These are phyloP conservation scores for Quercus tomentella DNA, from an alignment of 331 rosid species.

Conservation along the genomic window DNA sequence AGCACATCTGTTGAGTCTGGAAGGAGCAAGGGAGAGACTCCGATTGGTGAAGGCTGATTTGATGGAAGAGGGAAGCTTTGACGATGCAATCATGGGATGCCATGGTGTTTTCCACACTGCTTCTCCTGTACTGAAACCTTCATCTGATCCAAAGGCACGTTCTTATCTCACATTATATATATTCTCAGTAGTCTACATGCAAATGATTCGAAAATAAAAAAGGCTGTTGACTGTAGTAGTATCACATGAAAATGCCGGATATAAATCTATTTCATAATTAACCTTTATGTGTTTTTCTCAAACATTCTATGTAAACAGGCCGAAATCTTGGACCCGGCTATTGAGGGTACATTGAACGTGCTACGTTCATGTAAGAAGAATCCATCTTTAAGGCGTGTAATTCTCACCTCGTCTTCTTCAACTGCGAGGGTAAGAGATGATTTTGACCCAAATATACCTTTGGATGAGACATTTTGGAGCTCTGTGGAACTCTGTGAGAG, in stretches of 20 bases:
- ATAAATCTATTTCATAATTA: no score
- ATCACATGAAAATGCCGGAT: no score
- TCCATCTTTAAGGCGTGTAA: slow-evolving; percentile 51
- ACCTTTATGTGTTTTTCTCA: background rate
- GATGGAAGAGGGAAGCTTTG: slow-evolving; percentile 72
- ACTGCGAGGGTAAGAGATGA: slow-evolving; percentile 60
- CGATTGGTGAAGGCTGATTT: slow-evolving; percentile 63
- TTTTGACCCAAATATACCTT: slow-evolving; percentile 46
- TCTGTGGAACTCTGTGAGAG: slow-evolving; percentile 50
- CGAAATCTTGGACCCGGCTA: slow-evolving; percentile 67
- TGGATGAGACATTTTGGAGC: slow-evolving; percentile 83
- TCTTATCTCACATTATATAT: background rate
- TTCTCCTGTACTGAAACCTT: slow-evolving; percentile 67
- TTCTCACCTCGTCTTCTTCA: slow-evolving; percentile 89
- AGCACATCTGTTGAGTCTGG: slow-evolving; percentile 66
- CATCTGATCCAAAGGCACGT: slow-evolving; percentile 67
- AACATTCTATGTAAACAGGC: slow-evolving; percentile 26
- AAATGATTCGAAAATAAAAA: no score
- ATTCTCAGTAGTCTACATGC: background rate
- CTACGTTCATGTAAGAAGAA: slow-evolving; percentile 68
- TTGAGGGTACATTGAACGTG: slow-evolving; percentile 76
- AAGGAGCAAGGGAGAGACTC: slow-evolving; percentile 83
- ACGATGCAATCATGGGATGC: slow-evolving; percentile 71
- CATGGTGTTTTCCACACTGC: slow-evolving; percentile 87
- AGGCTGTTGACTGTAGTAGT: no score